Evolutionary conservation across 352 stramenopile genomes (phyloP).

Genomic region (Phytopythium kandeliae): DNA sequence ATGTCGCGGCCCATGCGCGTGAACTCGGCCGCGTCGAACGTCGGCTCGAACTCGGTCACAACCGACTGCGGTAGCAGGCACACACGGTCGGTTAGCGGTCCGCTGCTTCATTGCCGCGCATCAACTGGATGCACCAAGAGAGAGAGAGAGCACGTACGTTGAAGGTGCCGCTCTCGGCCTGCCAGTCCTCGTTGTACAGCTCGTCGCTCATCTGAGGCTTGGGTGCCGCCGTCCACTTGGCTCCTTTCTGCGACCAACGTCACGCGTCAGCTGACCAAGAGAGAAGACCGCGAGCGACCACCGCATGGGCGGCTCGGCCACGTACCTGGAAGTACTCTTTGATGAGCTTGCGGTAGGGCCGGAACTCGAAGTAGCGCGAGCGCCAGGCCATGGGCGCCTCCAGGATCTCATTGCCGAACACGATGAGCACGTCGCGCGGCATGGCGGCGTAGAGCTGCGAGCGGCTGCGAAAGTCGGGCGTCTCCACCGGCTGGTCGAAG

Average conservation of each 20-base stretch:
- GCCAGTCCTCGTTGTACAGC: constrained; percentile 86
- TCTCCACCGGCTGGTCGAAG: constrained; percentile 74
- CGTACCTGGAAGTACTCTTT: constrained; percentile 87
- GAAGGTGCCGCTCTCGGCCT: constrained; percentile 70
- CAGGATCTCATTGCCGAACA: constrained; percentile 88
- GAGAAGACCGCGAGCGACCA: neutral
- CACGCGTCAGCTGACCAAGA: constrained; percentile 4
- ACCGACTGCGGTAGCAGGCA: constrained; percentile 35
- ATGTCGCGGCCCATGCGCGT: constrained; percentile 88
- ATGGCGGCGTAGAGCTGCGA: constrained; percentile 87
- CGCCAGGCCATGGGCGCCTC: constrained; percentile 89
- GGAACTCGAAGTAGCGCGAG: constrained; percentile 89
- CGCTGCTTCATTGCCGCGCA: neutral
- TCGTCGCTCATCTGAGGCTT: constrained; percentile 90
- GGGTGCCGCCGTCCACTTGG: constrained; percentile 84
- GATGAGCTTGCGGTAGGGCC: constrained; percentile 83
- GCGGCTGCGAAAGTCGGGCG: constrained; percentile 80
- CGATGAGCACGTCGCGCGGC: constrained; percentile 85
- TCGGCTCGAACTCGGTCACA: constrained; percentile 87
- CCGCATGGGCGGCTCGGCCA: too few species aligned
- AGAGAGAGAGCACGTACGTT: constrained; percentile 32
- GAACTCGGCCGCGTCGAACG: constrained; percentile 88
- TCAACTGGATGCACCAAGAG: too few species aligned
- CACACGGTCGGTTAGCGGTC: neutral
- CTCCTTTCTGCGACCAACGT: constrained; percentile 35